Base-by-base conservation (phyloP, 768 basidiomycete species). In the Terana coerulea region DNA sequence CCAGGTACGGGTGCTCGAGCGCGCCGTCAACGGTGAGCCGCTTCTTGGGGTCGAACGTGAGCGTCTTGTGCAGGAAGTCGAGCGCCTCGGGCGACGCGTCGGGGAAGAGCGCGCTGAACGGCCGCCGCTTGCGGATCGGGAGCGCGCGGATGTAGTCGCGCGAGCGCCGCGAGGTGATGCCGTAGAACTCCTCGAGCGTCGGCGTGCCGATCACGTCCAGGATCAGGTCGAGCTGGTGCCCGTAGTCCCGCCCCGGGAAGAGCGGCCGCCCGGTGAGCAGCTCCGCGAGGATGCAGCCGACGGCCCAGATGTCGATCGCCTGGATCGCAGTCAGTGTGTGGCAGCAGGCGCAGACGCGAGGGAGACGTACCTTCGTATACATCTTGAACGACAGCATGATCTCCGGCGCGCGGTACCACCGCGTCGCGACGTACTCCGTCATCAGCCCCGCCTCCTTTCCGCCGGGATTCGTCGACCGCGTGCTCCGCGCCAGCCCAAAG, bases 381-480 rank as follows among this genome's bases (percentile, higher is more conserved):
- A 87, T 87, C 72, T 91, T 91, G 80, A 93, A 94, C 3, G 87
- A 90, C 46, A 94, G 75, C 92, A 95, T 95, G 64, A 95, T 92
- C 68, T 95, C 93, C 0, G 91, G 91, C 0, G 93, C 92, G 42
- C 91, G 82, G 66, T 94, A 95, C 92, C 91, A 95, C 48, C 92
- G 72, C 47, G 93, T 95, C 2, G 92, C 91, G 47, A 95, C 92
- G 61, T 91, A 91, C 70, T 88, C 86, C 21, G 84, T 86, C 85
- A 86, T 85, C 53, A 84, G 64, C 2, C 84, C 84, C 21, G 75
- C 72, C 60, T 86, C 85, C 65, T 83, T 84, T 17, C 78, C 79
- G 26, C 74, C 74, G 8, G 75, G 68, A 36, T 67, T 68, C 46
- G 77, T 77, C 34, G 76, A 77, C 62, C 82, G 78, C 41, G 84